Evolutionary conservation across 2,329 filamentous ascomycete genomes (phyloP).

Genomic region (Niveomyces coronatus): DNA sequence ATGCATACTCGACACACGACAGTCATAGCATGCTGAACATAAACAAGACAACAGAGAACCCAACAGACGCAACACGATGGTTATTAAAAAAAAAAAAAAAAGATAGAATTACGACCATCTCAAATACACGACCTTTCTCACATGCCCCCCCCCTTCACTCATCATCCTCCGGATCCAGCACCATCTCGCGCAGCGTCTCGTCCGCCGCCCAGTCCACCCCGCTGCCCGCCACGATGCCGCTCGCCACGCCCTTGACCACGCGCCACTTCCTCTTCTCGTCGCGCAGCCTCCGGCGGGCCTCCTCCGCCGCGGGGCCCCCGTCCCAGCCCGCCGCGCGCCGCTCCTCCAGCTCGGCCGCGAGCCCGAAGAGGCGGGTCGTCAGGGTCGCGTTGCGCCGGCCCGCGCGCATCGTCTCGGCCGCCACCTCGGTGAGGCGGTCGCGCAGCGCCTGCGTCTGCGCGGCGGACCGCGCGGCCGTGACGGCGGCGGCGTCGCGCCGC

Average conservation of each 20-base stretch:
- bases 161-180: slow-evolving; percentile 54
- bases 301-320: slow-evolving; percentile 46
- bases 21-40: no score
- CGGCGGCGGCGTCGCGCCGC: slow-evolving; percentile 56
- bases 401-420: slow-evolving; percentile 46
- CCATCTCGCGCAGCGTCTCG: slow-evolving; percentile 54
- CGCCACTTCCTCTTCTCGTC: slow-evolving; percentile 57
- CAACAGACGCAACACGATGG: no score
- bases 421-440: slow-evolving; percentile 43
- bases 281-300: slow-evolving; percentile 45
- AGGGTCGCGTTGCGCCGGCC: slow-evolving; percentile 53
- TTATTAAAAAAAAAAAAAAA: background rate
- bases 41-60: no score
- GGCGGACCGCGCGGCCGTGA: slow-evolving; percentile 50
- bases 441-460: slow-evolving; percentile 39
- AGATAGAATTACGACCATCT: background rate
- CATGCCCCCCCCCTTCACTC: no score
- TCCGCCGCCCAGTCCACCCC: slow-evolving; percentile 74
- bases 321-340: slow-evolving; percentile 44
- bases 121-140: no score
- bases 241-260: slow-evolving; percentile 68
- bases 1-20: no score
- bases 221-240: slow-evolving; percentile 69
- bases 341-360: slow-evolving; percentile 46
- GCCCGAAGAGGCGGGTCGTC: slow-evolving; percentile 49